Percentiles rank a stretch among this genome's conserved stretches.
Conservation (phyloP, 1,284 basidiomycete genomes). For the Tranzscheliella williamsii region DNA sequence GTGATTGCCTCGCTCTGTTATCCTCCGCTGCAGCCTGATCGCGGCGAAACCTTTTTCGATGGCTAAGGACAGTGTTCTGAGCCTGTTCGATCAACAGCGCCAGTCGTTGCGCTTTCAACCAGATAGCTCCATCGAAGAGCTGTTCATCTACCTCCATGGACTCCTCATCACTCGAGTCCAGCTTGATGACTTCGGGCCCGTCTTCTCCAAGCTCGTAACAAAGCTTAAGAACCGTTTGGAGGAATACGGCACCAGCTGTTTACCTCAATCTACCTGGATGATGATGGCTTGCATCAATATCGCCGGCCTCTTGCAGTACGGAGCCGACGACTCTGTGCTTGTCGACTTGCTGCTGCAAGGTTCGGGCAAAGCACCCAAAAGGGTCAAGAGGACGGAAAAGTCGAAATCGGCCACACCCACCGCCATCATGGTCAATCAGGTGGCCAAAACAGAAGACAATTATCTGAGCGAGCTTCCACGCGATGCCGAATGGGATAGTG, state of each 20-base stretch:
- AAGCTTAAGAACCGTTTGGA: constrained; percentile 64
- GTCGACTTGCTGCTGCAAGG: constrained; percentile 40
- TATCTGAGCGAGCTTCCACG: constrained; percentile 27
- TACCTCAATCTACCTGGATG: constrained; percentile 81
- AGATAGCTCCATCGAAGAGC: constrained; percentile 76
- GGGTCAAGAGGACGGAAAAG: constrained; percentile 45
- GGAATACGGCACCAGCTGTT: constrained; percentile 9
- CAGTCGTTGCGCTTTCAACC: constrained; percentile 66
- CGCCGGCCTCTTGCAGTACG: constrained; percentile 82
- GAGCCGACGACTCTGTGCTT: constrained; percentile 74
- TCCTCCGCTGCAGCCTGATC: constrained; percentile 62
- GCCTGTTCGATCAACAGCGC: constrained; percentile 76
- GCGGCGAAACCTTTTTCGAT: constrained; percentile 74
- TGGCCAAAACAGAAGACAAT: constrained; percentile 26
- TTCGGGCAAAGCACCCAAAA: constrained; percentile 6
- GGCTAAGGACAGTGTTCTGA: constrained; percentile 82
- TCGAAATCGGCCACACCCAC: constrained; percentile 63
- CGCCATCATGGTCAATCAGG: constrained; percentile 23
- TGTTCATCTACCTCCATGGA: constrained; percentile 89
- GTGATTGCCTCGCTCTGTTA: too few relatives aligned
- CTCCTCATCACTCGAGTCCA: constrained; percentile 94
- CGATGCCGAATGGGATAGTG: constrained; percentile 31
- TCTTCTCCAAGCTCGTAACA: constrained; percentile 81
- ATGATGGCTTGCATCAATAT: constrained; percentile 91
- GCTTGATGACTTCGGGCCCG: constrained; percentile 82